Conservation (phyloP, 148 eudicot species). For the Chenopodium quinoa region DNA sequence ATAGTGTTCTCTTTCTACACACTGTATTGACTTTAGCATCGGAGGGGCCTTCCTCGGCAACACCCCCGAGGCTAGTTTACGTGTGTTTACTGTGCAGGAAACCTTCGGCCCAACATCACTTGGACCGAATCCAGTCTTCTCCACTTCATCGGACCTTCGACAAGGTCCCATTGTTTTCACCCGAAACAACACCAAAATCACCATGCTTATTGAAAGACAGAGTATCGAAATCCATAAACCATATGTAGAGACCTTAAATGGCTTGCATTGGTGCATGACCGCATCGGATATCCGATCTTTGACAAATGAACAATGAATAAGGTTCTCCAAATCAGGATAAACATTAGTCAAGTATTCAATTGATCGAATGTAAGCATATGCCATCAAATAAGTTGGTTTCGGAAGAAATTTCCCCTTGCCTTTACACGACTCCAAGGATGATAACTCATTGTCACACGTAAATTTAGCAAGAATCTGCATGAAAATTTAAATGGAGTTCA, state of each 20-base stretch:
- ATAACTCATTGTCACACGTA: constrained; percentile 43
- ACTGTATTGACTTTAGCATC: no score
- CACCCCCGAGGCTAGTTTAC: no score
- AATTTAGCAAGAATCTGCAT: constrained; percentile 62
- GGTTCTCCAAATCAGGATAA: constrained; percentile 55
- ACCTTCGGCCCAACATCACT: no score
- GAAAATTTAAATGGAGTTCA: not conserved
- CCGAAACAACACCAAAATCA: no score
- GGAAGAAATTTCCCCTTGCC: constrained; percentile 46
- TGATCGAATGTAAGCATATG: constrained; percentile 55
- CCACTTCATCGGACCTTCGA: no score
- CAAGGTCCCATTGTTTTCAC: no score
- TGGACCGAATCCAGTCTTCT: no score
- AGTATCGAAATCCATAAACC: constrained; percentile 53
- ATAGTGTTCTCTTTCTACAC: no score
- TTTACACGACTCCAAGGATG: constrained; percentile 30
- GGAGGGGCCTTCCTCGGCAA: no score
- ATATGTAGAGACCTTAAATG: constrained; percentile 35
- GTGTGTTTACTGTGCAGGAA: no score
- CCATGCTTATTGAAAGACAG: constrained; percentile 54
- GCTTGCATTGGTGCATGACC: constrained; percentile 49
- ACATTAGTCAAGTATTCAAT: constrained; percentile 49
- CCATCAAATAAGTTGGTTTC: constrained; percentile 34
- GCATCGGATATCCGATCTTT: constrained; percentile 41
- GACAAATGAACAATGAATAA: constrained; percentile 51